Evolutionary conservation across 805 yeast genomes (phyloP), one percentile per base, ranked within the genome.

Genomic region (Clavispora carvajalis): DNA sequence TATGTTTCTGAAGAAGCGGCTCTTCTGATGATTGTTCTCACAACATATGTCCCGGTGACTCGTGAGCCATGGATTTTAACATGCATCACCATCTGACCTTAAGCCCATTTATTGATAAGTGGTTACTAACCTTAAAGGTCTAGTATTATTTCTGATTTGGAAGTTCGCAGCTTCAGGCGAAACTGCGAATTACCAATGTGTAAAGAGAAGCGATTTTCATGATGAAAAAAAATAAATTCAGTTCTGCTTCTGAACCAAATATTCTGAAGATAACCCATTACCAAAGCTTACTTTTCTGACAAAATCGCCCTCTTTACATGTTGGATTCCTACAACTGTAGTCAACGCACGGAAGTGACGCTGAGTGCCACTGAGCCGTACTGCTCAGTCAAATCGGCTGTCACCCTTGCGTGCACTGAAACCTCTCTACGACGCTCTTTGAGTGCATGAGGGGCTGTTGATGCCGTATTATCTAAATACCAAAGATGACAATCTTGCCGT

Each of bases 51-150:
- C 70, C 52, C 74, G 77, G 78, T 65, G 78, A 74, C 58, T 57
- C 76, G 75, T 85, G 93, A 80, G 82, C 93, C 84, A 67, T 67
- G 85, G 85, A 81, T 77, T 69, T 69, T 35, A 66, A 79, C 96
- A 87, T 87, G 96, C 96, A 87, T 87, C 95, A 87, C 96, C 96
- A 87, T 84, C 95, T 87, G 95, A 86, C 58, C 53, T 42, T n/a
- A 5, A 29, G 18, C 33, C 41, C 28, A 18, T 22, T 42, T 36
- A 11, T 22, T 15, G 28, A 25, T 37, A 10, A 5, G 7, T 23
- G 30, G 12, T 24, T 17, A 29, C 40, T 37, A 40, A 35, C 41
- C 7, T 7, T 22, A 38, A 17, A 41, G 31, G 23, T 23, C 12
- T 15, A 13, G 16, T 10, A 7, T 13, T 28, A 6, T 15, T 28